These are phyloP conservation scores for Calonectria henricotiae DNA, from an alignment of 2,329 filamentous ascomycete species.

Conservation along the genomic window DNA sequence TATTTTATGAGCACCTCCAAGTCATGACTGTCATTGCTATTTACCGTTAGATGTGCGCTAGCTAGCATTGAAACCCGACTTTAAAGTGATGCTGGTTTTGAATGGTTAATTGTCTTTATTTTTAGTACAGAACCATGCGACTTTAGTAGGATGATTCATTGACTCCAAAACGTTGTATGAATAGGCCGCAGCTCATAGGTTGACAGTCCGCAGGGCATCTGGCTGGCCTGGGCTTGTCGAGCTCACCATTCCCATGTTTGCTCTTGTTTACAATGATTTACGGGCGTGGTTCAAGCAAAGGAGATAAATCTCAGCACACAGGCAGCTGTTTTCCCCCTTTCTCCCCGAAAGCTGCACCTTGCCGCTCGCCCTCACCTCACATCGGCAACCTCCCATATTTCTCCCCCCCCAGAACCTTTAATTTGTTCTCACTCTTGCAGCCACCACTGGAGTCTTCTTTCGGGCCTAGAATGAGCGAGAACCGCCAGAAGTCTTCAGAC, in stretches of 20 bases:
- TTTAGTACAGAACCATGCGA: no score
- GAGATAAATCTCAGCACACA: constrained; percentile 14
- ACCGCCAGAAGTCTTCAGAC: neutral
- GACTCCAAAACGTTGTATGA: neutral
- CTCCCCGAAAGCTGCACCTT: neutral
- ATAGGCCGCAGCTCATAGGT: neutral
- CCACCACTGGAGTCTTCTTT: constrained; percentile 20
- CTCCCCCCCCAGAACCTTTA: neutral
- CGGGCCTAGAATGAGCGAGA: constrained; percentile 32
- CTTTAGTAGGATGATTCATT: constrained; percentile 17
- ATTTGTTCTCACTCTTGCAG: neutral
- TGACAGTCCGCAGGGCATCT: constrained; percentile 14
- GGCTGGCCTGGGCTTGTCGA: constrained; percentile 11
- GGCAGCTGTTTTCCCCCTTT: neutral
- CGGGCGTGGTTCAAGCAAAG: neutral
- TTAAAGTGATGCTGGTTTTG: no score
- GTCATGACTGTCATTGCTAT: neutral
- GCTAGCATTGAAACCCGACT: neutral
- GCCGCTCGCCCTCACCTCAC: constrained; percentile 4
- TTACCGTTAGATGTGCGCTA: neutral
- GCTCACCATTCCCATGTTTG: constrained; percentile 24
- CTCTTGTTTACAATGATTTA: constrained; percentile 3
- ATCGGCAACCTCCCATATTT: neutral
- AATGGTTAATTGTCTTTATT: neutral
- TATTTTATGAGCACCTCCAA: neutral